phyloP scores from a whole-genome alignment of 192 early-diverging fungal species.

The Entomortierella lignicola region DNA sequence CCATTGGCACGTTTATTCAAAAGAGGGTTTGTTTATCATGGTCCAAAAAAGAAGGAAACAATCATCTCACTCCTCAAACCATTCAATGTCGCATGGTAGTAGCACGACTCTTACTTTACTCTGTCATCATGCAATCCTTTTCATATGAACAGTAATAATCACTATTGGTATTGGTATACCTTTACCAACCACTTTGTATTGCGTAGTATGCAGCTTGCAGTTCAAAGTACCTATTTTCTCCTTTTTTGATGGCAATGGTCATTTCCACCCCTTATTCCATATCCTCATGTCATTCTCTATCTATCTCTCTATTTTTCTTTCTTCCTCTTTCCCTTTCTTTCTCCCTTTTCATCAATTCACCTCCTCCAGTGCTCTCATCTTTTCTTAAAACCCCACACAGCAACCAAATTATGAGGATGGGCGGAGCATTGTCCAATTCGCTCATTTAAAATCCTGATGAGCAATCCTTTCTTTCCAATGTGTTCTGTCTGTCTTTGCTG shows the following conservation, averaged over 20 bases:
- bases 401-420: not conserved
- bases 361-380: not conserved
- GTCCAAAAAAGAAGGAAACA: not conserved
- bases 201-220: too few species aligned
- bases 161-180: not conserved
- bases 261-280: constrained; percentile 4
- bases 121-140: too few species aligned
- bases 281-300: too few species aligned
- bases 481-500: not conserved
- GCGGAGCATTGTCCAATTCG: not conserved
- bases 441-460: constrained; percentile 3
- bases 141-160: too few species aligned
- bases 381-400: not conserved
- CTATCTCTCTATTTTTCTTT: too few species aligned
- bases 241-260: too few species aligned
- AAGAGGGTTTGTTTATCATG: not conserved
- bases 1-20: constrained; percentile 24
- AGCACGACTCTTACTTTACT: too few species aligned
- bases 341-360: not conserved
- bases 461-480: not conserved
- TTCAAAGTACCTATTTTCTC: too few species aligned
- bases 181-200: not conserved
- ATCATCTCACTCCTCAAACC: too few species aligned
- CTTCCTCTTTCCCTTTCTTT: not conserved
- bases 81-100: not conserved